These are phyloP conservation scores for Cordyceps farinosa DNA, from an alignment of 2,329 filamentous ascomycete species.

Conservation along the genomic window DNA sequence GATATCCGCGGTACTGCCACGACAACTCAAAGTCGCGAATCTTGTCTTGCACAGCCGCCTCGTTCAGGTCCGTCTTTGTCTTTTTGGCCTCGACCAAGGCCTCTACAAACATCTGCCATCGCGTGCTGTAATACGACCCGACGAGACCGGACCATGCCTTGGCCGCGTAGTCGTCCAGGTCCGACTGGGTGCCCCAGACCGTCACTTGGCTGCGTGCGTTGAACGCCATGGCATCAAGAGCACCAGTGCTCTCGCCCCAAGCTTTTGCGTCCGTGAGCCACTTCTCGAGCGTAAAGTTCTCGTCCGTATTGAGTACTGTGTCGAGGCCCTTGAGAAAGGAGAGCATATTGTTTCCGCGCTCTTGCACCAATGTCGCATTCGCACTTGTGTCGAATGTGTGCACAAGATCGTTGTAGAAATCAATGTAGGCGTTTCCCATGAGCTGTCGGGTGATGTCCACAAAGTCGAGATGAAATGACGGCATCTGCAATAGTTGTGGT, in stretches of 20 bases:
- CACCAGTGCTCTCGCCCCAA: conserved; percentile 24
- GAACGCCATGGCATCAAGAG: conserved; percentile 27
- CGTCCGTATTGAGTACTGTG: background rate
- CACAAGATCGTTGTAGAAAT: conserved; percentile 5
- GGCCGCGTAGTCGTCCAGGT: conserved; percentile 48
- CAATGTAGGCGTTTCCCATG: background rate
- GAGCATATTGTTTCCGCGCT: background rate
- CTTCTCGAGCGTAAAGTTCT: conserved; percentile 38
- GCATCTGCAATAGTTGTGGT: background rate
- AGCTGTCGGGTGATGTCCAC: conserved; percentile 7
- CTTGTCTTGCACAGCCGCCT: background rate
- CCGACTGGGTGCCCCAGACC: conserved; percentile 43
- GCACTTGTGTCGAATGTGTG: background rate
- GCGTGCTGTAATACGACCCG: conserved; percentile 41
- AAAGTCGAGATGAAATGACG: conserved; percentile 7
- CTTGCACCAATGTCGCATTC: background rate
- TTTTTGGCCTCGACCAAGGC: conserved; percentile 29
- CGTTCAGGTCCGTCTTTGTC: background rate
- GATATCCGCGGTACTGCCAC: conserved; percentile 3
- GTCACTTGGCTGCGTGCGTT: conserved; percentile 49
- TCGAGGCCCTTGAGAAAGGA: background rate
- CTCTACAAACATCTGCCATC: conserved; percentile 45
- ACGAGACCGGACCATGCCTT: conserved; percentile 48
- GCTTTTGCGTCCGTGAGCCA: conserved; percentile 40
- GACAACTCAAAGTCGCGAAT: background rate